Conservation (phyloP, 495 filamentous ascomycete genomes). For the Talaromyces liani region DNA sequence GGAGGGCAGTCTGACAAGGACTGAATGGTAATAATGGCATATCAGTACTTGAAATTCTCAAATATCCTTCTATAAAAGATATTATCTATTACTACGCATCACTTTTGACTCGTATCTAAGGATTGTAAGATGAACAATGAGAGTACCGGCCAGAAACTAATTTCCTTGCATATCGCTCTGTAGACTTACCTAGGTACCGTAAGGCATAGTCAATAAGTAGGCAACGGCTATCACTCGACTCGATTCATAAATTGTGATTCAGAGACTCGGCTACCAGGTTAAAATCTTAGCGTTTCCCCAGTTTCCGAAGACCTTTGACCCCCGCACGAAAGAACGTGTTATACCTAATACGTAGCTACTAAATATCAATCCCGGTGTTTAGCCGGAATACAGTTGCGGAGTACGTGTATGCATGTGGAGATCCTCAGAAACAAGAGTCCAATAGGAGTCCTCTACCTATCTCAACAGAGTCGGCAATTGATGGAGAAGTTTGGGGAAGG, state of each 20-base stretch:
- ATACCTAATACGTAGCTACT: not conserved
- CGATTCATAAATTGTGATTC: too few relatives aligned
- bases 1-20: not conserved
- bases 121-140: too few relatives aligned
- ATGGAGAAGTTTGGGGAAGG: too few relatives aligned
- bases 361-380: not conserved
- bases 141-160: too few relatives aligned
- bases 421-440: not conserved
- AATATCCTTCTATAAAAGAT: not conserved
- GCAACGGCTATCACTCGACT: too few relatives aligned
- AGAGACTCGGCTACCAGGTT: too few relatives aligned
- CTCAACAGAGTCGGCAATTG: too few relatives aligned
- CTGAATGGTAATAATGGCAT: not conserved
- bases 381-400: not conserved
- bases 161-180: too few relatives aligned
- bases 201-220: too few relatives aligned
- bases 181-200: too few relatives aligned
- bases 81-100: not conserved
- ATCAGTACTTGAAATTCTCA: not conserved
- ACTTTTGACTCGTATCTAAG: not conserved
- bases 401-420: too few relatives aligned
- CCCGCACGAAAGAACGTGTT: not conserved
- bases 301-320: not conserved
- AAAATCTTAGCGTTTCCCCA: not conserved
- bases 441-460: not conserved